These are phyloP conservation scores for Artomyces pyxidatus DNA, from an alignment of 768 basidiomycete genomes.

Conservation along the genomic window DNA sequence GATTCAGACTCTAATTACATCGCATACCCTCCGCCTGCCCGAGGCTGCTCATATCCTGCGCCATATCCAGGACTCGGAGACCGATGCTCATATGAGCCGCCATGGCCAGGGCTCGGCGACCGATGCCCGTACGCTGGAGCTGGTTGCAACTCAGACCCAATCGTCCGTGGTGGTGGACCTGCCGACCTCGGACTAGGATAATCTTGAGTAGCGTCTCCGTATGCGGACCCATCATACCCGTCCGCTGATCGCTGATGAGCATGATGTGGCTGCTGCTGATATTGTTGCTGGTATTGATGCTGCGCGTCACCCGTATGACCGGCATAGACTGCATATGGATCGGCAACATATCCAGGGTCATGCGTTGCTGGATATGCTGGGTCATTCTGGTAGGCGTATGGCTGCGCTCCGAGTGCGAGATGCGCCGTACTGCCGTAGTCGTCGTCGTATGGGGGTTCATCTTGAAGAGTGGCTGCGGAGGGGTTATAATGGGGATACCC, in stretches of 20 bases:
- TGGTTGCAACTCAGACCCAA: neutral
- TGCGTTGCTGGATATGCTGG: neutral
- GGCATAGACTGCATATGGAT: conserved; percentile 44
- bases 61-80: neutral
- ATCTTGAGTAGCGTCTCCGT: neutral
- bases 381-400: conserved; percentile 38
- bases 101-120: neutral
- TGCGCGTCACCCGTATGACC: conserved; percentile 3
- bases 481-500: conserved; percentile 49
- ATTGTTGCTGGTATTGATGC: conserved; percentile 1
- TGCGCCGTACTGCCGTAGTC: conserved; percentile 60
- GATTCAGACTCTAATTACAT: neutral
- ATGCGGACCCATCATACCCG: conserved; percentile 2
- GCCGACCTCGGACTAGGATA: neutral
- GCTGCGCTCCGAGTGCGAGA: conserved; percentile 50
- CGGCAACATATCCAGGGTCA: conserved; percentile 25
- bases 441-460: conserved; percentile 54
- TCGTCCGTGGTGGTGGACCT: neutral
- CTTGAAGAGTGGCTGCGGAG: conserved; percentile 50
- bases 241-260: conserved; percentile 2
- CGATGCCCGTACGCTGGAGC: neutral
- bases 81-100: neutral
- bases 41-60: neutral
- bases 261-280: neutral
- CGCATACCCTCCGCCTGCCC: too few relatives aligned